Base-by-base conservation (phyloP, 371 early-diverging fungal species). In the Mortierella sp. region DNA sequence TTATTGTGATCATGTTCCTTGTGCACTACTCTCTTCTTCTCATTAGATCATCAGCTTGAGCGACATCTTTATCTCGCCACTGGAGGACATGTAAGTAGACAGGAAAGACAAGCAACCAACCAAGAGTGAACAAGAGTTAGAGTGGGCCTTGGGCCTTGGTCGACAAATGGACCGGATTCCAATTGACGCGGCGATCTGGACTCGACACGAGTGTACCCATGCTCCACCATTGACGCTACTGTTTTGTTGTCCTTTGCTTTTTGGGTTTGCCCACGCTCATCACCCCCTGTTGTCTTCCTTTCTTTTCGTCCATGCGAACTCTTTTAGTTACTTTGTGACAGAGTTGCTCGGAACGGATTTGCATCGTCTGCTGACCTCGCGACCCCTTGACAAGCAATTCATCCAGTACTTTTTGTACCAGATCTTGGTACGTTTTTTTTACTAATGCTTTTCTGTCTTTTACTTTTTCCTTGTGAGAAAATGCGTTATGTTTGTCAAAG, bases 361-460 rank as follows among this genome's bases (percentile, higher is more conserved):
- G 77, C 97, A 97, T 89, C 93, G 98, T 63, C 91, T 98, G 74
- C 90, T 98, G 78, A 94, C 95, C 74, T 95, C 97, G 38, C 90
- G 97, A 76, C 97, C 96, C 24, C 89, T 98, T 72, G 97, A 97
- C 83, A 96, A 95, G 88, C 97, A 97, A 89, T 97, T 97, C 77
- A 95, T 97, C 75, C 97, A 98, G 90, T 98, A 97, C 94, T 98
- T 98, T 87, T 88, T 97, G 81, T 98, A 97, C 85, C 99, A 98
- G 87, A 97, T 98, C 70, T 84, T 98, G 89, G 93, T 93, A 90
- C 83, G 90, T 76, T 14, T 46, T 4, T 38, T 18, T 46, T 1
- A 3, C 48, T 14, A 32, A 27, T 43, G 7, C 29, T 27, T 58
- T 41, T 29, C 73, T 54, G 48, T 5, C 58, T 63, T 35, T 35